A percentile compares a stretch with the other conserved stretches of the same genome.
These are phyloP conservation scores for Fusarium armeniacum DNA, from an alignment of 2,329 filamentous ascomycete species.

Conservation along the genomic window DNA sequence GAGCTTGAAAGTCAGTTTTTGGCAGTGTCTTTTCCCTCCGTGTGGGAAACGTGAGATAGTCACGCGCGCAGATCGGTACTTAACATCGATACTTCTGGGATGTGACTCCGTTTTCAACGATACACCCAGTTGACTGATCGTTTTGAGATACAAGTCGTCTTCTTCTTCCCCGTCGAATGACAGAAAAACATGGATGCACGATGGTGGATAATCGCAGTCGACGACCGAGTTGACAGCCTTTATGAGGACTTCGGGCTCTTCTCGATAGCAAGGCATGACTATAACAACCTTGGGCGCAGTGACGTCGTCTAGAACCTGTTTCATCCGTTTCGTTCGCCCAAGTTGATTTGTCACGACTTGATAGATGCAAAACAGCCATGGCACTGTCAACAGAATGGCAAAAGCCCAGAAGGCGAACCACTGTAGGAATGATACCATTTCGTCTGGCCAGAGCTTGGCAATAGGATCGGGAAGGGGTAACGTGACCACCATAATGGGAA, in stretches of 20 bases:
- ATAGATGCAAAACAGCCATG: conserved; percentile 94
- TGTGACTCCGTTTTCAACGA: conserved; percentile 82
- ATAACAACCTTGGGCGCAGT: conserved; percentile 95
- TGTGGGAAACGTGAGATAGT: conserved; percentile 94
- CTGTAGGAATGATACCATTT: conserved; percentile 80
- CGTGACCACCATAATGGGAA: conserved; percentile 95
- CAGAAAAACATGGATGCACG: conserved; percentile 93
- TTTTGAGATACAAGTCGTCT: conserved; percentile 89
- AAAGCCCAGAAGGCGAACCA: conserved; percentile 98
- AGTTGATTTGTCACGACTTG: conserved; percentile 90
- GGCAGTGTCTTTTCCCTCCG: conserved; percentile 92
- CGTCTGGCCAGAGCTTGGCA: conserved; percentile 77
- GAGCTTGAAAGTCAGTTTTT: conserved; percentile 92
- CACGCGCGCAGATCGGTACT: conserved; percentile 84
- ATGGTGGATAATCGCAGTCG: conserved; percentile 91
- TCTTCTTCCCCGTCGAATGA: conserved; percentile 94
- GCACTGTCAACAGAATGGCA: conserved; percentile 84
- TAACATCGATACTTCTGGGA: conserved; percentile 90
- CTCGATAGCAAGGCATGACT: conserved; percentile 97
- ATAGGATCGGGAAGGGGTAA: conserved; percentile 83
- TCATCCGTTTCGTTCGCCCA: conserved; percentile 84
- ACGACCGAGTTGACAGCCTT: conserved; percentile 92
- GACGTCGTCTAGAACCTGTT: conserved; percentile 84
- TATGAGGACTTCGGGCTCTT: conserved; percentile 85
- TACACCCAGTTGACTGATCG: conserved; percentile 86